Evolutionary conservation across 371 early-diverging fungal species (phyloP), one percentile per base, ranked within the genome.

Genomic region (Dichotomocladium elegans): DNA sequence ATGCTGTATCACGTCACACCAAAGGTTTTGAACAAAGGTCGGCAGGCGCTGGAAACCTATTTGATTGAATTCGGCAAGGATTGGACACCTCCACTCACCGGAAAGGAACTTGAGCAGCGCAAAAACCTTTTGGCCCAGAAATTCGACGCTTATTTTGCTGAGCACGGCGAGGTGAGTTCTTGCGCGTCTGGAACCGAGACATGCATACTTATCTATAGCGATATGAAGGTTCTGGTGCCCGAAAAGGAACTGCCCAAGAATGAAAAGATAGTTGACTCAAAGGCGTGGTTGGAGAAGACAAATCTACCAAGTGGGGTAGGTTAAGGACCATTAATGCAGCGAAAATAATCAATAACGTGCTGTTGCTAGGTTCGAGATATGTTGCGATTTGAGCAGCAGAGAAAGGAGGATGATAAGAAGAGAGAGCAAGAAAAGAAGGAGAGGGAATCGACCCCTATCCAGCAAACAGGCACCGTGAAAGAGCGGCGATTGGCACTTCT

Each of bases 401-500:
- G 53, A 10, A 64, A 66, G 22, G 62, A 64, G 41, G 58, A 51
- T 14, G 41, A 24, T 3, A 50, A 50, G 10, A 47, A 55, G 9
- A 55, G 50, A 35, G 35, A 28, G 14, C 64, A 60, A 29, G 41
- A 29, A 3, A 41, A 56, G 33, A 37, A 37, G 37, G 37, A 37
- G 21, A 51, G 47, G 12, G 14, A 25, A 30, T 57, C 58, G 4
- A 62, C 66, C 33, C 49, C 57, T 24, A 48, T 34, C 35, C 53
- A 48, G 14, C 66, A 54, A 24, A 54, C 45, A 34, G 73, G 73
- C 3, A 62, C 53, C 27, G 67, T 66, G 11, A 64, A 66, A 22
- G 69, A 72, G 17, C 55, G 73, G 37, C 58, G 63, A 30, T 58
- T 60, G 26, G 73, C 73, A 14, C 61, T 72, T 26, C 51, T 62